Percentiles rank a stretch among this genome's conserved stretches.
phyloP scores from a whole-genome alignment of 2,329 filamentous ascomycete species.

The Venturia effusa region DNA sequence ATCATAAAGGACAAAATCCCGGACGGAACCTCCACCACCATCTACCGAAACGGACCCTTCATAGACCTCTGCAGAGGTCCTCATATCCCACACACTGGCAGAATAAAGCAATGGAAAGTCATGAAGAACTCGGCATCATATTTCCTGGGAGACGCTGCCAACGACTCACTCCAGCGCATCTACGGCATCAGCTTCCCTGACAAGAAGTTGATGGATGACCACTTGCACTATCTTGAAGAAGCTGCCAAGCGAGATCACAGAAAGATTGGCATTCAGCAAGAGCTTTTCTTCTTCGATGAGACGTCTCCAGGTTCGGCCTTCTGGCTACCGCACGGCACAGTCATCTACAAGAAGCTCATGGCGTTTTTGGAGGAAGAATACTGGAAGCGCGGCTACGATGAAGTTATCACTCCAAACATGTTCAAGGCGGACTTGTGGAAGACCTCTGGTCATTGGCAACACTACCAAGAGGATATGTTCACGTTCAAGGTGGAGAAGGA shows the following conservation, averaged over 20 bases:
- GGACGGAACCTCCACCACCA: conserved; percentile 82
- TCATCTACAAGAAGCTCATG: conserved; percentile 85
- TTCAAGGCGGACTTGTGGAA: conserved; percentile 79
- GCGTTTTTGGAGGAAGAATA: conserved; percentile 77
- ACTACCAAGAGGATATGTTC: conserved; percentile 86
- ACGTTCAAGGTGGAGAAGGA: conserved; percentile 77
- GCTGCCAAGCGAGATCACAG: conserved; percentile 96
- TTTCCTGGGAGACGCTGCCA: conserved; percentile 86
- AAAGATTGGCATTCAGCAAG: conserved; percentile 88
- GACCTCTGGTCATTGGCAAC: conserved; percentile 85
- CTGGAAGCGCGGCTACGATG: conserved; percentile 85
- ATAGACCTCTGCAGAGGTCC: conserved; percentile 94
- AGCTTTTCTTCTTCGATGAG: conserved; percentile 95
- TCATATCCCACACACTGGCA: conserved; percentile 62
- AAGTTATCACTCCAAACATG: conserved; percentile 95
- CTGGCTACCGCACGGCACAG: conserved; percentile 83
- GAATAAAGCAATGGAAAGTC: conserved; percentile 9
- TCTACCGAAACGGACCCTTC: conserved; percentile 85
- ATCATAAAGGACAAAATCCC: conserved; percentile 90
- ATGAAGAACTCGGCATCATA: conserved; percentile 63
- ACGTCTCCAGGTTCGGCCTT: conserved; percentile 88
- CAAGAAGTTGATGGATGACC: conserved; percentile 87
- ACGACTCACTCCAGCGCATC: conserved; percentile 92
- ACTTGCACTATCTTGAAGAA: conserved; percentile 92
- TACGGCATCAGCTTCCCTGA: conserved; percentile 95